Base-by-base conservation (phyloP, 2,329 filamentous ascomycete species). In the Remersonia thermophila region DNA sequence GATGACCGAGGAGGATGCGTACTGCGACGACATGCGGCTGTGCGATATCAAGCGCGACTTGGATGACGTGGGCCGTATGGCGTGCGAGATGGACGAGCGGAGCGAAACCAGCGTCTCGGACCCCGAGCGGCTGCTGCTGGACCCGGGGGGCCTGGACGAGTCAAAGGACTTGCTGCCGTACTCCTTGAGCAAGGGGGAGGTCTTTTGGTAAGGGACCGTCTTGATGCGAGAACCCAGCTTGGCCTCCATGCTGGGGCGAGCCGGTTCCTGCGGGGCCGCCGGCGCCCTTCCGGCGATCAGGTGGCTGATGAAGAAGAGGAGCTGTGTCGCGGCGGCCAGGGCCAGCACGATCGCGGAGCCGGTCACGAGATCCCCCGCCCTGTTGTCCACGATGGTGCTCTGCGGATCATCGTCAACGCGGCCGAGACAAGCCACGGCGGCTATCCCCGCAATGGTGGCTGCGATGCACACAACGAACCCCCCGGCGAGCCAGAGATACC, bases 21-120 rank as follows among this genome's bases (percentile, higher is more conserved):
- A 60, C 16, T 59, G 58, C 15, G 43, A 37, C 7, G 41, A 49
- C 37, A 57, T 61, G 35, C 64, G 60, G 26, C 42, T 43, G 5
- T 51, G 46, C 11, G 63, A 57, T 2, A 79, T 55, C 25, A 80
- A 57, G 32, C 65, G 65, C 2, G 69, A 73, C 51, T 60, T 71
- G 27, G 73, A 78, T 2, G 66, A 65, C 30, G 70, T 66, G 5
- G 75, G 73, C 4, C 70, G 67, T 11, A 73, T 58, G 14, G 57
- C 58, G 27, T 63, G 55, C 3, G 64, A 66, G 15, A 71, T 43
- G 1, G 67, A 70, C 3, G 62, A 63, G 12, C 66, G 61, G 32
- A 70, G 53, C 2, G 67, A 71, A 43, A 54, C 60, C 46, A 66
- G 55, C 2, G 63, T 62, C 48, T 69, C 56, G 27, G 65, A 51